Evolutionary conservation across 495 filamentous ascomycete species (phyloP).

Genomic region (Annulohypoxylon moriforme): DNA sequence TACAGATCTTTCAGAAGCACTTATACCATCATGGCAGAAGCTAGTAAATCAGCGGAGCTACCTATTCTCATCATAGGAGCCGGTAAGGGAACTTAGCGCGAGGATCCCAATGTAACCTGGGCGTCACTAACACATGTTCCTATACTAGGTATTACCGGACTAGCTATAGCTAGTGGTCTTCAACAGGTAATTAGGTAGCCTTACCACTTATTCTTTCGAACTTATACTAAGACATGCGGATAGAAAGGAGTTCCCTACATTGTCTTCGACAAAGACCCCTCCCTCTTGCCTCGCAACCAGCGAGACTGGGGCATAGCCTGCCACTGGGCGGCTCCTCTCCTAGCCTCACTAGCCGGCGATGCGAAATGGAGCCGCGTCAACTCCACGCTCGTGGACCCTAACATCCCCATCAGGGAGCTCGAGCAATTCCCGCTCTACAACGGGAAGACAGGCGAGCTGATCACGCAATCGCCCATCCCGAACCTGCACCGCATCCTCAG

Average conservation of each 20-base stretch:
- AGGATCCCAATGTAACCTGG: background rate
- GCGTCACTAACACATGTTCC: slow-evolving; percentile 13
- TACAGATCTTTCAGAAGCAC: background rate
- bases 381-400: slow-evolving; percentile 55
- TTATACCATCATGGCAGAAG: slow-evolving; percentile 19
- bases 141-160: slow-evolving; percentile 43
- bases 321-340: slow-evolving; percentile 61
- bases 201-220: no score
- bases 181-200: slow-evolving; percentile 29
- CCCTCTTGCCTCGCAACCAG: slow-evolving; percentile 50
- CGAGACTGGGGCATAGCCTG: slow-evolving; percentile 69
- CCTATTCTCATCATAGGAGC: slow-evolving; percentile 47
- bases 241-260: slow-evolving; percentile 62
- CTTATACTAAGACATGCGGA: slow-evolving; percentile 5
- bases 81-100: slow-evolving; percentile 29
- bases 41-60: slow-evolving; percentile 12
- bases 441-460: slow-evolving; percentile 59
- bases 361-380: slow-evolving; percentile 53
- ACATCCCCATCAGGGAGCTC: slow-evolving; percentile 46
- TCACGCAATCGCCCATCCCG: slow-evolving; percentile 50
- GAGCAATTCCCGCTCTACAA: slow-evolving; percentile 59
- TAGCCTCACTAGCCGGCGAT: slow-evolving; percentile 48
- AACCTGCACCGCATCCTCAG: slow-evolving; percentile 61
- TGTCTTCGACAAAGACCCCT: slow-evolving; percentile 60
- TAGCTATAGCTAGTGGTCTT: slow-evolving; percentile 44